Evolutionary conservation across 805 yeast genomes (phyloP), one percentile per base, ranked within the genome.

Genomic region (Starmerella geochares): DNA sequence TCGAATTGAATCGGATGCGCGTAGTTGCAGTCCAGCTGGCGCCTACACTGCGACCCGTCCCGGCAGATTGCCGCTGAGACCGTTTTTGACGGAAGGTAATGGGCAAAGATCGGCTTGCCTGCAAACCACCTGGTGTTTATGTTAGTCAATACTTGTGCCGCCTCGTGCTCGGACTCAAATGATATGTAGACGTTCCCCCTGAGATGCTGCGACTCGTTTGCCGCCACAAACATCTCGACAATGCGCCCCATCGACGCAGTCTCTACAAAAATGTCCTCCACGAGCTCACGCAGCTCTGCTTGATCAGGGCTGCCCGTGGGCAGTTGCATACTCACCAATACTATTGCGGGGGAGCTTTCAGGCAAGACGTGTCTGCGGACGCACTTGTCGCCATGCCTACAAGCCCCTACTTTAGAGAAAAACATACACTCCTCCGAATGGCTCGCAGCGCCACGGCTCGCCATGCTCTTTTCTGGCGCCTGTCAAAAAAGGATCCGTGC

Each of bases 301-400:
- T 23, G 32, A 16, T 48, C 51, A 4, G 19, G 9, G 7, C 79
- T 79, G 48, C 75, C 78, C 59, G 21, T 9, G 29, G 54, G 49
- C 25, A 47, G n/a, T 8, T 37, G 56, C 43, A 53, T 40, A 21
- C 46, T 39, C 44, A 29, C 50, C 39, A 57, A 24, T 2, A 55
- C 21, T 9, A 56, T 44, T 3, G 48, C 54, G 21, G 39, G 41
- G 7, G 59, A 49, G 10, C 24, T 16, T 9, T n/a, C 21, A 14
- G 56, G 54, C 8, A 17, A 14, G 4, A 35, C 20, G 31, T 56
- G 72, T 50, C 73, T 74, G 59, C 90, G 71, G 8, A 86, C 79
- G 60, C 97, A 88, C 58, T 81, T 81, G 51, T 81, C 87, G 0
- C 96, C 96, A 64, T 88, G 96, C 52, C 96, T 73, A 60, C 97